Evolutionary conservation across 2,329 filamentous ascomycete species (phyloP), one percentile per base, ranked within the genome.

Genomic region (Aspergillus japonicus): DNA sequence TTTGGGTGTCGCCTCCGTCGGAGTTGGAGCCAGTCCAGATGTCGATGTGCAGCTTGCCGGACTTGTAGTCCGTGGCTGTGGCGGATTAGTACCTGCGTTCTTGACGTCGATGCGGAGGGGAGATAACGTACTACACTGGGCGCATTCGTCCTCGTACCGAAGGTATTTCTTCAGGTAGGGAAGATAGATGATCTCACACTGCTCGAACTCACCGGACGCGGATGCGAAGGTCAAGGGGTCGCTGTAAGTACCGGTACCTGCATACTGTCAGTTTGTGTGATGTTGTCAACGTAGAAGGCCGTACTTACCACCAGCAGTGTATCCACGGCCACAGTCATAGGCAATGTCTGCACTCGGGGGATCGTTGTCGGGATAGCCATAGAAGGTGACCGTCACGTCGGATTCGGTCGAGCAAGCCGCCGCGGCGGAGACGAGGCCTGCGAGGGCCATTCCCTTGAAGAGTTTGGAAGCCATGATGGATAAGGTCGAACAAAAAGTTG

Each of bases 111-210:
- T n/a, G 33, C 33, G 0, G 7, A 7, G 14, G 6, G 39, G 5
- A 29, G 10, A 4, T 14, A 19, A 48, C 59, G 19, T 62, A 59
- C 57, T 62, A 24, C 60, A 62, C 53, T 59, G 53, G 29, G 42
- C 56, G n/a, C 62, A 64, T 10, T 39, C 44, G 35, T 64, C 62
- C 44, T 64, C 62, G 42, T 56, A 19, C 14, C 54, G 52, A 12
- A 62, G 54, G n/a, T 64, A 62, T 47, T 62, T 64, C 31, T 52
- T 39, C 35, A 64, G 48, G 19, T 62, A 60, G 7, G 62, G 62
- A 4, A 56, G 50, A 48, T 62, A 64, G 50, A 62, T 52, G 12
- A 64, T 48, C 49, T 64, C 62, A 39, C 62, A 64, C 35, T 60
- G 31, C 11, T 54, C 31, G 16, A 59, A 62, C 19, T 62, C 60